Conservation (phyloP, 139 green algal genomes). For the Chlorella sp. region DNA sequence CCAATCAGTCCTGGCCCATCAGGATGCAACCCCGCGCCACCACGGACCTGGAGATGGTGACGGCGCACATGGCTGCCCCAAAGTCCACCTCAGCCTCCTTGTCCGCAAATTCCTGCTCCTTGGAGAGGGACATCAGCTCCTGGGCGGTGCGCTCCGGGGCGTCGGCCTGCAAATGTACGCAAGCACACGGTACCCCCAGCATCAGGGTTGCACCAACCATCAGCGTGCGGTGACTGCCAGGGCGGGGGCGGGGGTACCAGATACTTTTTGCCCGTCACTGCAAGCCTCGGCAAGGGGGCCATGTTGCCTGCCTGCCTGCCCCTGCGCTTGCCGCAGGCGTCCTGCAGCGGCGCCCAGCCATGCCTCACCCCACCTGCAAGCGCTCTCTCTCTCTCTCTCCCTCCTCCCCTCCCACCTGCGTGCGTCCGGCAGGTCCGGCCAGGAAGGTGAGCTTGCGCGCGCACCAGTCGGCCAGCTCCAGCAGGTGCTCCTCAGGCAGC, state of each 20-base stretch:
- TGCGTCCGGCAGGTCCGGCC: background rate
- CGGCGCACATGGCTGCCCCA: conserved; percentile 43
- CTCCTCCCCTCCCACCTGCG: background rate
- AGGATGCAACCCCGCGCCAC: background rate
- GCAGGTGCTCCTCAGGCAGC: conserved; percentile 55
- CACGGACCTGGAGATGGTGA: conserved; percentile 56
- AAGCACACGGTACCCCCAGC: too few relatives aligned
- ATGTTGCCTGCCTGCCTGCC: too few relatives aligned
- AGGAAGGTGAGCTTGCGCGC: conserved; percentile 63
- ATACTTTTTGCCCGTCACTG: too few relatives aligned
- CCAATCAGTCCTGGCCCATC: too few relatives aligned
- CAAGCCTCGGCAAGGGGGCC: too few relatives aligned
- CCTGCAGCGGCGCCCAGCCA: too few relatives aligned
- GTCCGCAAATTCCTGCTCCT: conserved; percentile 56
- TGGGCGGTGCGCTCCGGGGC: conserved; percentile 18
- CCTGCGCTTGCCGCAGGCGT: too few relatives aligned
- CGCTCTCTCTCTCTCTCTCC: too few relatives aligned
- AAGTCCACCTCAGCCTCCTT: conserved; percentile 60
- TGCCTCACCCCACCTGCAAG: too few relatives aligned
- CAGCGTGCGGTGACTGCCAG: too few relatives aligned
- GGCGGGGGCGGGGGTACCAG: too few relatives aligned
- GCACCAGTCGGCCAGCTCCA: conserved; percentile 74
- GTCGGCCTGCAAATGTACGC: background rate
- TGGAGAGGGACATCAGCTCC: conserved; percentile 39
- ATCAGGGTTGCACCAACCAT: too few relatives aligned